These are phyloP conservation scores for Cenchrus fungigraminus DNA, from an alignment of 176 grass and related monocot genomes.

Conservation along the genomic window DNA sequence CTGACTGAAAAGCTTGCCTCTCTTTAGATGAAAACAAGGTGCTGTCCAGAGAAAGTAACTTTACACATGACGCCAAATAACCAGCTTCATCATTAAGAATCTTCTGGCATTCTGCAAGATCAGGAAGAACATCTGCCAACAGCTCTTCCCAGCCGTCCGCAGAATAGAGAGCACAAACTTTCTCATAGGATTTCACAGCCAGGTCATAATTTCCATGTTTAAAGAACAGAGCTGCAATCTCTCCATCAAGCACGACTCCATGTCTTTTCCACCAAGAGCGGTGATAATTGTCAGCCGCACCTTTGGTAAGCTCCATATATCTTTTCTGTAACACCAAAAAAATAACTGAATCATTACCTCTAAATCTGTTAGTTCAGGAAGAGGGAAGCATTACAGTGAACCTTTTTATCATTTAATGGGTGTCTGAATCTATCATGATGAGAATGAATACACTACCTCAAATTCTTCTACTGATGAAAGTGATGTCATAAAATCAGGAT, in stretches of 20 bases:
- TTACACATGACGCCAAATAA: constrained; percentile 89
- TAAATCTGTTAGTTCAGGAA: constrained; percentile 22
- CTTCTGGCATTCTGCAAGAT: constrained; percentile 97
- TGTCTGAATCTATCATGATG: constrained; percentile 5
- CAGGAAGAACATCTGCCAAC: constrained; percentile 87
- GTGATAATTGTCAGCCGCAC: constrained; percentile 95
- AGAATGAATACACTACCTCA: constrained; percentile 63
- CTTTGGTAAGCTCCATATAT: constrained; percentile 99
- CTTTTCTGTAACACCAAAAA: constrained; percentile 65
- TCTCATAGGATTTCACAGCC: constrained; percentile 98
- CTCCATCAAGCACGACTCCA: constrained; percentile 98
- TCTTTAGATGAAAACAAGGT: constrained; percentile 84
- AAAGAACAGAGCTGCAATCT: constrained; percentile 89
- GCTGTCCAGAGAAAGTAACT: constrained; percentile 83
- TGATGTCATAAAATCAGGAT: constrained; percentile 86
- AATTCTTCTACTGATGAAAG: constrained; percentile 87
- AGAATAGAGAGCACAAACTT: constrained; percentile 93
- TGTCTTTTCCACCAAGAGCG: constrained; percentile 99
- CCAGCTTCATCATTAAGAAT: constrained; percentile 93
- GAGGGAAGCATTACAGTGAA: background rate
- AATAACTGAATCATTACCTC: constrained; percentile 21
- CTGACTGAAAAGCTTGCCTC: constrained; percentile 86
- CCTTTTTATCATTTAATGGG: background rate
- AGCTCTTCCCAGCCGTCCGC: constrained; percentile 96
- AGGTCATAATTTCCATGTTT: constrained; percentile 85